Base-by-base conservation (phyloP, 2,329 filamentous ascomycete species). In the Didymosphaeria variabile region DNA sequence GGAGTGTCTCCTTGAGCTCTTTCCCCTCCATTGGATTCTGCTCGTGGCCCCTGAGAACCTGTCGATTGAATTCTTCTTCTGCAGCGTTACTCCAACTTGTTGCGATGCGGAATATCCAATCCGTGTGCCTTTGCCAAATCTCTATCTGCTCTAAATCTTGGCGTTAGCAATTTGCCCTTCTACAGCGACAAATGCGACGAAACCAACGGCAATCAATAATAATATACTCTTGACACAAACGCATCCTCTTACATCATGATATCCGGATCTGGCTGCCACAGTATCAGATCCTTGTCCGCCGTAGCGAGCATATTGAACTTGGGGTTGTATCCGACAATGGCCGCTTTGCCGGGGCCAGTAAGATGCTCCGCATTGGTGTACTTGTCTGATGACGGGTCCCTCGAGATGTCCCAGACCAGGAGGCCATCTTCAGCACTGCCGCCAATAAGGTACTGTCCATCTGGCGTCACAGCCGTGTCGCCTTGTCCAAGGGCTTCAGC, bases 241-340 rank as follows among this genome's bases (percentile, higher is more conserved):
- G 46, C 29, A 32, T 52, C 58, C 40, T 51, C 59, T 65, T 62
- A 77, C 55, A 77, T 72, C 72, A 78, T 76, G 12, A 77, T 58
- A 66, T 83, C 82, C 15, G 76, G 69, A 69, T 83, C 82, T 21
- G 82, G 81, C 61, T 82, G 67, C 82, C 82, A 85, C 17, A 85
- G 68, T 57, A 80, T 72, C n/a, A 84, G 67, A 56, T 97, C 93
- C 72, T 90, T 90, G 70, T 98, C 94, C 3, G 93, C 95, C 47
- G 90, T 95, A 9, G 93, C 94, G 67, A 98, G 86, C 82, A 97
- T 89, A 78, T 98, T 97, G 79, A 91, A 95, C 53, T 94, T 86
- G 29, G 94, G 95, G 75, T 97, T 98, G 77, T 93, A 95, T 23
- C 91, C 92, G 45, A 97, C 84, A 13, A 97, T 86, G 0, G 91